Evolutionary conservation across 2,329 filamentous ascomycete species (phyloP).

Genomic region (Colletotrichum tropicale): DNA sequence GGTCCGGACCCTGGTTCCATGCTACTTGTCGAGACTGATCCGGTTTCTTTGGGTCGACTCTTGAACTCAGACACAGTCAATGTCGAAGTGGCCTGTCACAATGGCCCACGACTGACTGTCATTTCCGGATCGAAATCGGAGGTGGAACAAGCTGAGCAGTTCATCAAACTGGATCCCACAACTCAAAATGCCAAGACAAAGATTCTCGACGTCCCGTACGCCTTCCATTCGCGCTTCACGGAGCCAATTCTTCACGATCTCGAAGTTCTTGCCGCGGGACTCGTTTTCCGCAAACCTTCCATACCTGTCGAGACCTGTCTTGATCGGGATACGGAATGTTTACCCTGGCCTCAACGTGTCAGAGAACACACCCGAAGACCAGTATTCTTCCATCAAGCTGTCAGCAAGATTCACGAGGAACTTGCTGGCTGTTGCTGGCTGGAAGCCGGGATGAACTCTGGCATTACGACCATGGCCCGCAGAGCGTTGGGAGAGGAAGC

Average conservation of each 20-base stretch:
- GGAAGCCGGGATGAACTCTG: conserved; percentile 46
- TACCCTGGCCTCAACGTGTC: conserved; percentile 13
- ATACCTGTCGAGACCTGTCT: not conserved
- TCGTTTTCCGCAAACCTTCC: not conserved
- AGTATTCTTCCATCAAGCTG: conserved; percentile 48
- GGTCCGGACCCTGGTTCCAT: conserved; percentile 40
- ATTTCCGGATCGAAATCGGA: conserved; percentile 39
- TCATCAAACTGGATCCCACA: not conserved
- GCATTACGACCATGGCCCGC: conserved; percentile 36
- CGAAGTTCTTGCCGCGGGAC: conserved; percentile 23
- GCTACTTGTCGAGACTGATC: conserved; percentile 39
- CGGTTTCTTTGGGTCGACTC: not conserved
- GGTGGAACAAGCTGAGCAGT: conserved; percentile 28
- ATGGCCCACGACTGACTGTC: conserved; percentile 44
- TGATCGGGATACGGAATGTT: not conserved
- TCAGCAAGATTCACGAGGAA: conserved; percentile 38
- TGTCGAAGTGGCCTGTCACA: conserved; percentile 50
- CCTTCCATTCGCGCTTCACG: conserved; percentile 49
- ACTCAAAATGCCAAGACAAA: conserved; percentile 29
- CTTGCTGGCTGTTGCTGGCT: conserved; percentile 35
- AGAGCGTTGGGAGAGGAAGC: conserved; percentile 23
- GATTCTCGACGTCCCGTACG: conserved; percentile 47
- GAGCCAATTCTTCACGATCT: conserved; percentile 35
- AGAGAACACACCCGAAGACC: conserved; percentile 44
- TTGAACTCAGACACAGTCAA: conserved; percentile 19